phyloP scores from a whole-genome alignment of 208 protist species.

The Novymonas esmeraldas region DNA sequence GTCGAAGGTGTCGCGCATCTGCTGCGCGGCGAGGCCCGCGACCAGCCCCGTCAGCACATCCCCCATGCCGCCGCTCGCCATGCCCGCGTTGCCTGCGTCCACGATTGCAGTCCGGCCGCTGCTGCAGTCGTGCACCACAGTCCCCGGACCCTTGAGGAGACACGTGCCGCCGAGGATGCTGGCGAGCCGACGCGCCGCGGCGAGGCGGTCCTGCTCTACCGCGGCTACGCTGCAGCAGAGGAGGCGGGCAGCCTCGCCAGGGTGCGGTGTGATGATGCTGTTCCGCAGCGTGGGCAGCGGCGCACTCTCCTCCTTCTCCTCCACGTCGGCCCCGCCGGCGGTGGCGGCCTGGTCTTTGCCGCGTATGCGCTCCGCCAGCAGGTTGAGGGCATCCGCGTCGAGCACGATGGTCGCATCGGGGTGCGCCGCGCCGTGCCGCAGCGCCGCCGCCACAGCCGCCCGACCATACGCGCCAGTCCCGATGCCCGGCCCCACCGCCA shows the following conservation, averaged over 20 bases:
- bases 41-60: conserved; percentile 82
- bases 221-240: conserved; percentile 56
- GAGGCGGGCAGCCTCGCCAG: conserved; percentile 74
- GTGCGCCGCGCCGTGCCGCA: conserved; percentile 35
- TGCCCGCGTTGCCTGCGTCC: conserved; percentile 85
- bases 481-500: conserved; percentile 75
- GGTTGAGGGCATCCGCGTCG: conserved; percentile 79
- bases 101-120: conserved; percentile 37
- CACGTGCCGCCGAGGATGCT: conserved; percentile 54
- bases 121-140: conserved; percentile 44
- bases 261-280: conserved; percentile 82
- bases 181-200: conserved; percentile 44
- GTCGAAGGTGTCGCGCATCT: conserved; percentile 30
- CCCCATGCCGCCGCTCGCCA: conserved; percentile 85
- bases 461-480: conserved; percentile 45
- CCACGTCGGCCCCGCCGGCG: neutral
- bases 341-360: neutral
- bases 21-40: conserved; percentile 57
- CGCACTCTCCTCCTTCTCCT: too few relatives aligned
- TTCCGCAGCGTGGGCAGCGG: conserved; percentile 30
- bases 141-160: conserved; percentile 83
- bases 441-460: conserved; percentile 24
- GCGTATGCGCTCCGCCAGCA: conserved; percentile 31
- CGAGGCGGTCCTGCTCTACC: conserved; percentile 73
- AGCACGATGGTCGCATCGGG: conserved; percentile 58